Evolutionary conservation across 78 protist species (phyloP).

Genomic region (Pelomyxa schiedti): DNA sequence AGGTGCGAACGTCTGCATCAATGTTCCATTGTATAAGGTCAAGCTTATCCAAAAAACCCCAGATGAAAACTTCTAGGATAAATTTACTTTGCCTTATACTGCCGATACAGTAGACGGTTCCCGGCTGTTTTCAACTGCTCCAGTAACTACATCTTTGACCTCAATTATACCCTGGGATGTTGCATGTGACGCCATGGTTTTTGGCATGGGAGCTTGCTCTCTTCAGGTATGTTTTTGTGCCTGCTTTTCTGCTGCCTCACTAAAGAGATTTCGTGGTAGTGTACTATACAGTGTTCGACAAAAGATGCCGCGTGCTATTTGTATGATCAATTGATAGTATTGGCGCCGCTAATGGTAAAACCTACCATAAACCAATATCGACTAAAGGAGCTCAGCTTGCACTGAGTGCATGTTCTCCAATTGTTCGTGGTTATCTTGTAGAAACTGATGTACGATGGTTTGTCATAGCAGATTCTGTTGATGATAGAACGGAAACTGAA

Average conservation of each 20-base stretch:
- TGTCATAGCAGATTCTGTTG: conserved; percentile 79
- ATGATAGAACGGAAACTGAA: conserved; percentile 79
- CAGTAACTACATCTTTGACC: too few species aligned
- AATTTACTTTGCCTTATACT: too few species aligned
- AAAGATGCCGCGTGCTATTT: conserved; percentile 74
- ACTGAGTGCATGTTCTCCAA: conserved; percentile 75
- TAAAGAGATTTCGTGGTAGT: conserved; percentile 4
- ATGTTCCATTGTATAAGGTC: too few species aligned
- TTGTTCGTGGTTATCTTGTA: conserved; percentile 69
- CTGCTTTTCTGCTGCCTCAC: not conserved
- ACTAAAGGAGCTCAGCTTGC: conserved; percentile 58
- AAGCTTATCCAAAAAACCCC: too few species aligned
- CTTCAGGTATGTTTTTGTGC: conserved; percentile 49
- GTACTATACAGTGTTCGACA: conserved; percentile 74
- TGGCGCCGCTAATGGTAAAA: conserved; percentile 36
- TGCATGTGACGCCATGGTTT: conserved; percentile 97
- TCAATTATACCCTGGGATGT: too few species aligned
- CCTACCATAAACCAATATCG: not conserved
- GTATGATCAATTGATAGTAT: conserved; percentile 74
- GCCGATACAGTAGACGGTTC: too few species aligned
- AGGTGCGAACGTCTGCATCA: too few species aligned
- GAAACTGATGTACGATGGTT: conserved; percentile 89
- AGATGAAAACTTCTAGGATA: too few species aligned
- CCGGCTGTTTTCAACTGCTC: too few species aligned
- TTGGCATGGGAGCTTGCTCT: conserved; percentile 96